These are phyloP conservation scores for Colletotrichum spinosum DNA, from an alignment of 2,329 filamentous ascomycete genomes.

Conservation along the genomic window DNA sequence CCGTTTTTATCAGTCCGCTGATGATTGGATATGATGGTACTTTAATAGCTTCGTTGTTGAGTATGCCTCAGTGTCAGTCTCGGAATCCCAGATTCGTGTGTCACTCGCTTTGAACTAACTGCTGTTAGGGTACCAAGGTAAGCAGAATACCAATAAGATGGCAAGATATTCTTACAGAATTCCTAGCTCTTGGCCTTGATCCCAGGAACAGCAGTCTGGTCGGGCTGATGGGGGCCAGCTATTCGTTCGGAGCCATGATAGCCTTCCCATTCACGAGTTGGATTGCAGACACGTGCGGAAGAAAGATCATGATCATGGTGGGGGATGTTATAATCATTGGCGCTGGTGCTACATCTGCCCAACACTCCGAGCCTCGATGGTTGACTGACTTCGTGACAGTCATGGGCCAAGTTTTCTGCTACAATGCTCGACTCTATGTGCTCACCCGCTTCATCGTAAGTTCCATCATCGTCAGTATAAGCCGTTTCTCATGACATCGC, in stretches of 20 bases:
- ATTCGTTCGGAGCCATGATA: slow-evolving; percentile 10
- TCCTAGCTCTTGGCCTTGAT: slow-evolving; percentile 2
- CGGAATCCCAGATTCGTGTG: too few species aligned
- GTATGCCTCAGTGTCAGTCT: slow-evolving; percentile 18
- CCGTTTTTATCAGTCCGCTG: slow-evolving; percentile 18
- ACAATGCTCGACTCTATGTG: slow-evolving; percentile 1
- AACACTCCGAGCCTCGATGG: background rate
- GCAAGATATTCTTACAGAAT: background rate
- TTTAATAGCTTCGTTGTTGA: slow-evolving; percentile 4
- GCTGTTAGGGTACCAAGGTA: background rate
- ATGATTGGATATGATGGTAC: slow-evolving; percentile 28
- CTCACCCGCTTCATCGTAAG: slow-evolving; percentile 16
- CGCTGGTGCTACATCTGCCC: background rate
- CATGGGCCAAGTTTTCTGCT: slow-evolving; percentile 13
- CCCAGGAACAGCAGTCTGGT: slow-evolving; percentile 6
- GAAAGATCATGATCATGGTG: slow-evolving; percentile 8
- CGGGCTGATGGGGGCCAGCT: slow-evolving; percentile 13
- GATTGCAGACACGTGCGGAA: slow-evolving; percentile 7
- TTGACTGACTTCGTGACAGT: background rate
- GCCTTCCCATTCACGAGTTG: slow-evolving; percentile 1
- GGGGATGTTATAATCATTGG: slow-evolving; percentile 16
- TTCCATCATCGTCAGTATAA: background rate
- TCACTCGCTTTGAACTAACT: background rate
- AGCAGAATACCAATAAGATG: background rate
- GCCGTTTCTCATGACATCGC: background rate